Conservation (phyloP, 192 early-diverging fungal genomes). For the Ambispora gerdemannii region DNA sequence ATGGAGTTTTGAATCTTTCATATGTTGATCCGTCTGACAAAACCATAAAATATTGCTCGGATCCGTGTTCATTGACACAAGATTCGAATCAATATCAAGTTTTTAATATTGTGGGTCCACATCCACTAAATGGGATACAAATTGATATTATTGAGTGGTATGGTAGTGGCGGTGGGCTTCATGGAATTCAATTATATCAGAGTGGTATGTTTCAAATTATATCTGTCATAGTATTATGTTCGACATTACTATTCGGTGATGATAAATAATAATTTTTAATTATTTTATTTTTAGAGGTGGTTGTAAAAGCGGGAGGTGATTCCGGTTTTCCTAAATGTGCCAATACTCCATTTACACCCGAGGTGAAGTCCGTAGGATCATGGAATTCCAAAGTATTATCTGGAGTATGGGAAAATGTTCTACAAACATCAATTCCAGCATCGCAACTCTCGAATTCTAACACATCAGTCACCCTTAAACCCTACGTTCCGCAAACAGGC, state of each 20-base stretch:
- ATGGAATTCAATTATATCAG: slow-evolving; percentile 39
- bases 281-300: slow-evolving; percentile 12
- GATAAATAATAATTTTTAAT: not conserved
- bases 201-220: slow-evolving; percentile 1
- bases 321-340: not conserved
- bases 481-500: slow-evolving; percentile 59
- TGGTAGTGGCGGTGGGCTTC: slow-evolving; percentile 44
- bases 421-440: not conserved
- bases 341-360: not conserved
- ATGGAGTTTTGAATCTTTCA: slow-evolving; percentile 55
- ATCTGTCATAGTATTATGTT: not conserved
- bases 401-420: slow-evolving; percentile 18
- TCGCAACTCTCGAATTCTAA: not conserved
- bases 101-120: slow-evolving; percentile 40
- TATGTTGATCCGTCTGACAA: slow-evolving; percentile 49
- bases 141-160: slow-evolving; percentile 60
- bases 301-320: slow-evolving; percentile 16
- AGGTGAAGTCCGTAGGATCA: not conserved
- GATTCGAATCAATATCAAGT: slow-evolving; percentile 38
- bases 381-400: not conserved
- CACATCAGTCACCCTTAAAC: slow-evolving; percentile 33
- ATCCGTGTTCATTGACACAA: slow-evolving; percentile 1
- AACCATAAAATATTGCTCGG: not conserved
- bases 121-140: slow-evolving; percentile 50
- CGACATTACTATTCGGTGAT: not conserved